Evolutionary conservation across 805 yeast species (phyloP).

Genomic region (Wickerhamiella shivajii): DNA sequence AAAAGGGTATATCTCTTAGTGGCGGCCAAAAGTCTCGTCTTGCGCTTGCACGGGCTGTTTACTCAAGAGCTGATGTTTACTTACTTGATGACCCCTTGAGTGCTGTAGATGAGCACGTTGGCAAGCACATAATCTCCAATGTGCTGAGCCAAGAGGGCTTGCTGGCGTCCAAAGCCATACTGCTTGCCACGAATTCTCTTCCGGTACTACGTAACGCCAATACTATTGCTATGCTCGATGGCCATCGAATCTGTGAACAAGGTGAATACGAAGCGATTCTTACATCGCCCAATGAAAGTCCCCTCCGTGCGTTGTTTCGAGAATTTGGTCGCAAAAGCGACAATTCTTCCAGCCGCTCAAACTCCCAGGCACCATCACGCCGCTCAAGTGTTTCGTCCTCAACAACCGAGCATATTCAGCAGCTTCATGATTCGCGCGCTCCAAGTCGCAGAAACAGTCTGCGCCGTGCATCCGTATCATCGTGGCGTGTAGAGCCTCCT

Average conservation of each 20-base stretch:
- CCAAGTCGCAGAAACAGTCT: constrained; percentile 18
- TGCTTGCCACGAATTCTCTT: constrained; percentile 78
- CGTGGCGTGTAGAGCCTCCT: constrained; percentile 28
- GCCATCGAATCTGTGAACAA: constrained; percentile 28
- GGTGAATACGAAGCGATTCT: constrained; percentile 22
- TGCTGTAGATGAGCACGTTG: constrained; percentile 81
- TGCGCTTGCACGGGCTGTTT: constrained; percentile 65
- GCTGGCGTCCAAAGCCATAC: constrained; percentile 53
- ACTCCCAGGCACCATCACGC: not conserved
- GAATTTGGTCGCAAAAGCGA: not conserved
- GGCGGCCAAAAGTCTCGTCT: constrained; percentile 85
- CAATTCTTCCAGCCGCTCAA: not conserved
- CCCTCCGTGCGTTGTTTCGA: not conserved
- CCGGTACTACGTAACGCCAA: constrained; percentile 67
- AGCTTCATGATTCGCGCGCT: not conserved
- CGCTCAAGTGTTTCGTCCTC: not conserved
- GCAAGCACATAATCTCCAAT: constrained; percentile 57
- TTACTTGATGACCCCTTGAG: constrained; percentile 66
- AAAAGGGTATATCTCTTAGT: constrained; percentile 71
- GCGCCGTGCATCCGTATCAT: constrained; percentile 51
- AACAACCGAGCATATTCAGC: not conserved
- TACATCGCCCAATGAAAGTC: not conserved
- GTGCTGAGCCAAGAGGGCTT: constrained; percentile 75
- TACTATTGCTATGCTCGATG: constrained; percentile 50
- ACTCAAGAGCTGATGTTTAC: constrained; percentile 50